Conservation (phyloP, 345 rosid genomes). For the Salix brachista region DNA sequence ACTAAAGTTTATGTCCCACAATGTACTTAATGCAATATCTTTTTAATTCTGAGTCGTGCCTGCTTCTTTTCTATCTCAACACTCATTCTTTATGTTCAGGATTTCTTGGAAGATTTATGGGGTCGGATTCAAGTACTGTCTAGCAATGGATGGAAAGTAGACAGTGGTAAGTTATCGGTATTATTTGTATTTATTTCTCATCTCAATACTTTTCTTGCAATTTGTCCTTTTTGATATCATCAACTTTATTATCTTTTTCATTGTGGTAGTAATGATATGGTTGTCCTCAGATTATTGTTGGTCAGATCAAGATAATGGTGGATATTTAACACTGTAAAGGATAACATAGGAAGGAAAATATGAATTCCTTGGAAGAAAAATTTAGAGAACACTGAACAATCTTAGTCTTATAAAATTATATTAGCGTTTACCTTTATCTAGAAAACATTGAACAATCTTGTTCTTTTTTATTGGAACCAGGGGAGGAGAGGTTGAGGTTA, state of each 20-base stretch:
- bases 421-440: background rate
- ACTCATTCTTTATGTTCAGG: constrained; percentile 44
- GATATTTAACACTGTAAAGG: background rate
- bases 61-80: constrained; percentile 2
- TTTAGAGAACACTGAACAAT: background rate
- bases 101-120: constrained; percentile 93
- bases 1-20: background rate
- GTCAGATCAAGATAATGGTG: background rate
- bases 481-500: background rate
- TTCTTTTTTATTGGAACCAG: background rate
- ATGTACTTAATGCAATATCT: background rate
- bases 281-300: background rate
- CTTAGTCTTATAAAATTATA: background rate
- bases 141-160: constrained; percentile 85
- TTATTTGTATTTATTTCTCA: background rate
- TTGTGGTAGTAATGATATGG: background rate
- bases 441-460: background rate
- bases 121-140: constrained; percentile 65
- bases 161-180: constrained; percentile 57
- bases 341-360: background rate
- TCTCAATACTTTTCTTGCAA: background rate
- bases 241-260: background rate
- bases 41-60: background rate
- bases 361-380: background rate
- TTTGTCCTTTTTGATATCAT: background rate